Evolutionary conservation across 805 yeast species (phyloP).

Genomic region (Saccharomycopsis lassenensis): DNA sequence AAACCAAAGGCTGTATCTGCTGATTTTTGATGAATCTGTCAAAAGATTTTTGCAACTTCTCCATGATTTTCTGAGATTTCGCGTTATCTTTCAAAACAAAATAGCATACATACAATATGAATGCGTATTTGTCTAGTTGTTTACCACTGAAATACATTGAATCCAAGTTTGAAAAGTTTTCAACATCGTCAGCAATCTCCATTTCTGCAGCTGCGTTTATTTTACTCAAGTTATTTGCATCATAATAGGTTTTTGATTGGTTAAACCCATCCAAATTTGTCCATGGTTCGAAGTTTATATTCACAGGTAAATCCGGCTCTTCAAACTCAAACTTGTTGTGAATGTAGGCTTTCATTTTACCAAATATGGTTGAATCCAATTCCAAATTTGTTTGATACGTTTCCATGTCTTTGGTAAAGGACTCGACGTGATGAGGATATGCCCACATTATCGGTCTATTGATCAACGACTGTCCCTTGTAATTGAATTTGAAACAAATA

Average conservation of each 20-base stretch:
- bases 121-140: constrained; percentile 80
- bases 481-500: constrained; percentile 38
- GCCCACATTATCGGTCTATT: constrained; percentile 39
- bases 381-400: constrained; percentile 30
- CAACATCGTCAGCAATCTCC: constrained; percentile 47
- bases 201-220: constrained; percentile 38
- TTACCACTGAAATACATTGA: constrained; percentile 92
- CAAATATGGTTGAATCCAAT: constrained; percentile 40
- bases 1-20: constrained; percentile 64
- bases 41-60: constrained; percentile 55
- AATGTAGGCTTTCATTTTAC: constrained; percentile 36
- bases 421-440: constrained; percentile 40
- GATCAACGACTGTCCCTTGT: constrained; percentile 38
- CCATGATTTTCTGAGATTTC: constrained; percentile 41
- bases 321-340: constrained; percentile 30
- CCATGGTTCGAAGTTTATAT: constrained; percentile 47
- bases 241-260: constrained; percentile 20
- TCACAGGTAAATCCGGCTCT: constrained; percentile 34
- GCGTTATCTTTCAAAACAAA: constrained; percentile 47
- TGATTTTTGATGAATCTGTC: constrained; percentile 55
- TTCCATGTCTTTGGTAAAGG: constrained; percentile 25
- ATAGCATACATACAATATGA: constrained; percentile 63
- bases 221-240: constrained; percentile 28
- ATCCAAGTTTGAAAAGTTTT: constrained; percentile 50
- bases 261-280: constrained; percentile 32